Percentiles rank a stretch among this genome's conserved stretches.
phyloP scores from a whole-genome alignment of 179 eudicot species.

The Carnegiea gigantea region DNA sequence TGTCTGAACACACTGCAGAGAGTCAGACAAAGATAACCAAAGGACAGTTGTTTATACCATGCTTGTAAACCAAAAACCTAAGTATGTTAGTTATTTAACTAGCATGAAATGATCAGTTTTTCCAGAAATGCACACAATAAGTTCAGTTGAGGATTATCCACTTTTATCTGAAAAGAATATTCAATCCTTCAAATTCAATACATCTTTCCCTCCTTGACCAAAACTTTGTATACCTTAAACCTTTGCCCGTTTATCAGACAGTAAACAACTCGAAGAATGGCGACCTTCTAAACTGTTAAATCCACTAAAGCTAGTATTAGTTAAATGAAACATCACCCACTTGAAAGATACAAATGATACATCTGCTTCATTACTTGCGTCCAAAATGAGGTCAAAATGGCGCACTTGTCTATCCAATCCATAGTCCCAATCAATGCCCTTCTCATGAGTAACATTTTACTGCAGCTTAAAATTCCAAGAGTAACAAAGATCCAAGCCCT shows the following conservation, averaged over 20 bases:
- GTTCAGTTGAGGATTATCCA: constrained; percentile 4
- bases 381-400: not conserved
- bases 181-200: too few relatives aligned
- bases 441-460: not conserved
- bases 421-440: not conserved
- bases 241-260: too few relatives aligned
- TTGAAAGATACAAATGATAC: not conserved
- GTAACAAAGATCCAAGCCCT: not conserved
- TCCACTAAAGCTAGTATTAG: not conserved
- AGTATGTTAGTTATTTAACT: not conserved
- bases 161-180: not conserved
- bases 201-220: too few relatives aligned
- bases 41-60: not conserved
- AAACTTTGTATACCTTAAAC: too few relatives aligned
- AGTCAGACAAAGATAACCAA: constrained; percentile 3
- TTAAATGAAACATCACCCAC: not conserved
- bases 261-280: too few relatives aligned
- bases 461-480: not conserved
- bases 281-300: not conserved
- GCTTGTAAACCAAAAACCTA: constrained; percentile 10
- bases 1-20: not conserved
- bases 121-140: not conserved
- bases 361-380: not conserved
- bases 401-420: not conserved
- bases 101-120: constrained; percentile 1